Percentiles rank a stretch among this genome's conserved stretches.
phyloP scores from a whole-genome alignment of 2,329 filamentous ascomycete genomes.

The Gliomastix tumulicola region DNA sequence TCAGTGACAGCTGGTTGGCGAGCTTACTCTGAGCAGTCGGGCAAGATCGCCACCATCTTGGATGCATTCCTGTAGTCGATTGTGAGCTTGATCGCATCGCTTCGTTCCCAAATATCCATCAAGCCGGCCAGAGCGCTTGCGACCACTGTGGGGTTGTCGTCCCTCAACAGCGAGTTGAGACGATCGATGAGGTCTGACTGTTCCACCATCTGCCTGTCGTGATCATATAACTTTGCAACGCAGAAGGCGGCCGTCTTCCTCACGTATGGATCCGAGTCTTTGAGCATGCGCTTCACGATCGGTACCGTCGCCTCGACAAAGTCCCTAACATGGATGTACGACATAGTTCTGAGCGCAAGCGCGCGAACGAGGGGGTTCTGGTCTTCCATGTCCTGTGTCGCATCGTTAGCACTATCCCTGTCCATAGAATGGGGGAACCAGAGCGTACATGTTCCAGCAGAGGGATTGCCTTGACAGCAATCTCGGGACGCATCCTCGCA shows the following conservation, averaged over 20 bases:
- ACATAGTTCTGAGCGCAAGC: constrained; percentile 88
- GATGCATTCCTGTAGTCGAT: constrained; percentile 97
- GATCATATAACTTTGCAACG: constrained; percentile 96
- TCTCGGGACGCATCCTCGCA: constrained; percentile 85
- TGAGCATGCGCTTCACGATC: constrained; percentile 74
- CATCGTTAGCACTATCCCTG: constrained; percentile 10
- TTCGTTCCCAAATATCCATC: constrained; percentile 98
- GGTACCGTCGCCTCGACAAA: constrained; percentile 88
- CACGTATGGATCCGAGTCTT: constrained; percentile 88
- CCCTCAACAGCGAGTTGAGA: constrained; percentile 80
- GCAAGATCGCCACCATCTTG: constrained; percentile 93
- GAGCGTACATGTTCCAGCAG: constrained; percentile 67
- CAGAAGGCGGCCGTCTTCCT: constrained; percentile 95
- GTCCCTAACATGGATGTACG: constrained; percentile 93
- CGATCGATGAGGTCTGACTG: constrained; percentile 85
- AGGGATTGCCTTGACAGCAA: constrained; percentile 87
- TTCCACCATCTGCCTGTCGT: constrained; percentile 87
- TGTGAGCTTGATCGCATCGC: constrained; percentile 93
- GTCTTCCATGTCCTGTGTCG: constrained; percentile 81
- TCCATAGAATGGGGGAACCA: too few species aligned
- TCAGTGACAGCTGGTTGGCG: not conserved
- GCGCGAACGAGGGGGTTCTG: constrained; percentile 87
- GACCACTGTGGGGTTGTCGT: constrained; percentile 96
- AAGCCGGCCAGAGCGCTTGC: constrained; percentile 85
- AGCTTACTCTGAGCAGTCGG: constrained; percentile 91